These are phyloP conservation scores for Ceratobasidium sp. DNA, from an alignment of 1,284 basidiomycete species.

Conservation along the genomic window DNA sequence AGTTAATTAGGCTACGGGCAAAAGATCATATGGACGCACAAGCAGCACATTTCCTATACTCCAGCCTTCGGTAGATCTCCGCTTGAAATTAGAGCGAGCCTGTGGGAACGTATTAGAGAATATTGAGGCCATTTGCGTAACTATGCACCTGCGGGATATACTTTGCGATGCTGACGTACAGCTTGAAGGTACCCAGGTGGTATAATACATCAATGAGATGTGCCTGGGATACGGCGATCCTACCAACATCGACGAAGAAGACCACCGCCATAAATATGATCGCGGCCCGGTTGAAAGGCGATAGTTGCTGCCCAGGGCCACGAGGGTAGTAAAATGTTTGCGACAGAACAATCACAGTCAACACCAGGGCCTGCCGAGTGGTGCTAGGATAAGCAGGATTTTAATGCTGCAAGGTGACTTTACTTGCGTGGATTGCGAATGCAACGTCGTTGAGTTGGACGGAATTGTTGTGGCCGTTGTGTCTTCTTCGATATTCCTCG, in stretches of 20 bases:
- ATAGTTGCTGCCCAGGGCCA: constrained; percentile 45
- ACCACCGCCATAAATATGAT: constrained; percentile 43
- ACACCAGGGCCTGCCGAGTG: constrained; percentile 42
- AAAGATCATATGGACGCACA: constrained; percentile 22
- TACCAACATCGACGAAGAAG: constrained; percentile 43
- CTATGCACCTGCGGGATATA: constrained; percentile 50
- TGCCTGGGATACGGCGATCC: constrained; percentile 40
- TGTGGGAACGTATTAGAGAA: constrained; percentile 44
- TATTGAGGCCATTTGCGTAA: constrained; percentile 9
- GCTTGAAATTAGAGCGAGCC: constrained; percentile 50
- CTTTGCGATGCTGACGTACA: constrained; percentile 52
- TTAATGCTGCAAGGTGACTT: too few species aligned
- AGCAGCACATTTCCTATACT: constrained; percentile 53
- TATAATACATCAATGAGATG: constrained; percentile 47
- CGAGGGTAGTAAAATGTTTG: constrained; percentile 48
- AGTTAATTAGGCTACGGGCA: neutral
- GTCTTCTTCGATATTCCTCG: constrained; percentile 48
- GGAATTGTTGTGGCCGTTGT: constrained; percentile 49
- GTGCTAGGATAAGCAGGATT: neutral
- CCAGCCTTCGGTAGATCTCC: constrained; percentile 53
- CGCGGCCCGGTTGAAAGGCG: constrained; percentile 46
- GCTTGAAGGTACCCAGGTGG: constrained; percentile 51
- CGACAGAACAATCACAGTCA: constrained; percentile 42
- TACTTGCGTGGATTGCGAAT: constrained; percentile 48
- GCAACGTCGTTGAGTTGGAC: constrained; percentile 51